These are phyloP conservation scores for Obba rivulosa DNA, from an alignment of 768 basidiomycete genomes.

Conservation along the genomic window DNA sequence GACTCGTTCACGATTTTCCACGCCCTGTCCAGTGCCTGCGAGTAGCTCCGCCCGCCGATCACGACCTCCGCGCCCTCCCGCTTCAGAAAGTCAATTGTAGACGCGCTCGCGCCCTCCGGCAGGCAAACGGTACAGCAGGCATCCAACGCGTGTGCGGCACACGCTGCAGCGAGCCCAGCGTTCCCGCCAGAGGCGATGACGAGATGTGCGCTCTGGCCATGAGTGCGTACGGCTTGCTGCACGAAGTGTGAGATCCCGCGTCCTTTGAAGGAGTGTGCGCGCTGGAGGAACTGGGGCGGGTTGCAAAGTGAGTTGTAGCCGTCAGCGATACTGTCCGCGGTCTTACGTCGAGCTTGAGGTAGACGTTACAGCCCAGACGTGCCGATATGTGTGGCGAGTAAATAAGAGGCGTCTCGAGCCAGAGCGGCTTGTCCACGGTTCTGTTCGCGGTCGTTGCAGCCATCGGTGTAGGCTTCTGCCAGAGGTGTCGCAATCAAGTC, in stretches of 20 bases:
- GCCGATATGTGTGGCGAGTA: constrained; percentile 57
- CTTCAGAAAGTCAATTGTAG: constrained; percentile 45
- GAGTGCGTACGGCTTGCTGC: constrained; percentile 40
- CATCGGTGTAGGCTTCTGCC: too few species aligned
- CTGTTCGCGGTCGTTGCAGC: too few species aligned
- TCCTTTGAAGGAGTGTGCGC: constrained; percentile 64
- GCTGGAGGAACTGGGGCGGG: too few species aligned
- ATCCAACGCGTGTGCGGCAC: constrained; percentile 48
- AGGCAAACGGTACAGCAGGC: constrained; percentile 66
- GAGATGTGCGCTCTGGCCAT: constrained; percentile 53
- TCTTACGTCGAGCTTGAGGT: constrained; percentile 68
- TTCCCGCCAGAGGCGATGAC: constrained; percentile 78
- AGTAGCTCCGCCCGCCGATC: constrained; percentile 53
- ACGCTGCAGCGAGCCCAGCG: constrained; percentile 69
- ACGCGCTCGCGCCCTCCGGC: constrained; percentile 45
- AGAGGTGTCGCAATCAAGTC: too few species aligned
- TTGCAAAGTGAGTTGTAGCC: too few species aligned
- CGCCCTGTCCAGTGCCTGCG: constrained; percentile 53
- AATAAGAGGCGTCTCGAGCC: constrained; percentile 64
- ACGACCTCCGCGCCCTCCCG: constrained; percentile 53
- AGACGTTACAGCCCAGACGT: constrained; percentile 43
- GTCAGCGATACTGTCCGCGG: too few species aligned
- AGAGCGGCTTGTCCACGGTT: constrained; percentile 25
- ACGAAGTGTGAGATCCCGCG: constrained; percentile 64
- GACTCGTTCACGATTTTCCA: constrained; percentile 38